These are phyloP conservation scores for Ophiostoma sp. DNA, from an alignment of 2,329 filamentous ascomycete species.

Conservation along the genomic window DNA sequence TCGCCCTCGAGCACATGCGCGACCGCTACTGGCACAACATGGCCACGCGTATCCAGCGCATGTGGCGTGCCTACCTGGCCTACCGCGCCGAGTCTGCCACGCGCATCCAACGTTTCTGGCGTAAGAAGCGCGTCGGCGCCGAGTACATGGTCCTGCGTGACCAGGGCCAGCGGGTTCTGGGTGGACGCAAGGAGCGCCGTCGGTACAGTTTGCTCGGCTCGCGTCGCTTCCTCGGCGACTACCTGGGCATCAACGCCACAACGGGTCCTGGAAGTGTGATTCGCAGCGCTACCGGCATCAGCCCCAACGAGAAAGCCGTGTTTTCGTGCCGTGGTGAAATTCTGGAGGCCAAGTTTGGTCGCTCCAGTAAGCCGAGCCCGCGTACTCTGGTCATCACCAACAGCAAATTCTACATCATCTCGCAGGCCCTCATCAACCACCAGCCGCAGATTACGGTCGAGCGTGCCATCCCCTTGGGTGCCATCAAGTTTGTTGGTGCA, in stretches of 20 bases:
- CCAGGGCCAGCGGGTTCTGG: slow-evolving; percentile 78
- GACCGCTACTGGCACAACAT: slow-evolving; percentile 99
- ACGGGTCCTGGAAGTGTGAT: slow-evolving; percentile 80
- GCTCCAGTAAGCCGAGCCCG: slow-evolving; percentile 90
- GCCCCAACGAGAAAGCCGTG: slow-evolving; percentile 69
- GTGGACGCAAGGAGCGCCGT: slow-evolving; percentile 84
- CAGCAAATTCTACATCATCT: slow-evolving; percentile 85
- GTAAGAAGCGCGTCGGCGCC: slow-evolving; percentile 85
- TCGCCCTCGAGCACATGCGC: slow-evolving; percentile 95
- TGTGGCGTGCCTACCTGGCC: slow-evolving; percentile 93
- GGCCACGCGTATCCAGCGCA: slow-evolving; percentile 94
- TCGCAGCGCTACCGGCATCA: slow-evolving; percentile 70
- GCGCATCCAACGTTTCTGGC: slow-evolving; percentile 92
- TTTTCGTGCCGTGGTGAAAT: slow-evolving; percentile 93
- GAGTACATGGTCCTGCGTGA: slow-evolving; percentile 88
- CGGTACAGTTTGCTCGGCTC: slow-evolving; percentile 90
- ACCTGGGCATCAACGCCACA: slow-evolving; percentile 80
- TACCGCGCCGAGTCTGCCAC: slow-evolving; percentile 92
- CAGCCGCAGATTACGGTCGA: slow-evolving; percentile 81
- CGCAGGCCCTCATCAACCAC: slow-evolving; percentile 78
- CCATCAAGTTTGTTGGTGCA: slow-evolving; percentile 82
- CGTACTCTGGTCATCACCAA: slow-evolving; percentile 81
- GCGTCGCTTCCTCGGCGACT: slow-evolving; percentile 90
- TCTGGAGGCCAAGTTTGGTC: slow-evolving; percentile 90
- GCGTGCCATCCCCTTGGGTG: slow-evolving; percentile 75